phyloP scores from a whole-genome alignment of 2,329 filamentous ascomycete species.

The Pyrenochaeta sp. region DNA sequence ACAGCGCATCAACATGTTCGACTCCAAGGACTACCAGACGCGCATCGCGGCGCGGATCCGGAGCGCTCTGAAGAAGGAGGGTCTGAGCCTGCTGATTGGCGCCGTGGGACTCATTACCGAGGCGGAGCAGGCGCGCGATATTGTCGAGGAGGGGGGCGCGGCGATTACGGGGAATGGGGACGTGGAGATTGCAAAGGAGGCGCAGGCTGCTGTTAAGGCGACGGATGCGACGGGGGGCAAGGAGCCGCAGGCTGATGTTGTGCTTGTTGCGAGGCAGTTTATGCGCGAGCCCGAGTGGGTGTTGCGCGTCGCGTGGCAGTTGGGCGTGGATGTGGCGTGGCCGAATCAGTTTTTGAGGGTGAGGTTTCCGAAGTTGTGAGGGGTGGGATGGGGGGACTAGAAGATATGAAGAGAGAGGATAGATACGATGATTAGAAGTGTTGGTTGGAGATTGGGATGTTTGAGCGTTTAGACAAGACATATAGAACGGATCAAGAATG shows the following conservation, averaged over 20 bases:
- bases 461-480: too few species aligned
- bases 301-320: slow-evolving; percentile 57
- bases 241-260: slow-evolving; percentile 55
- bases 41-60: slow-evolving; percentile 56
- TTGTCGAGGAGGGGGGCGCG: slow-evolving; percentile 47
- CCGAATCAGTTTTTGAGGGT: slow-evolving; percentile 56
- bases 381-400: not conserved
- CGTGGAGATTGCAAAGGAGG: slow-evolving; percentile 36
- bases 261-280: slow-evolving; percentile 63
- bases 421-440: too few species aligned
- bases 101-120: slow-evolving; percentile 63
- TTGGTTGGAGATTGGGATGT: too few species aligned
- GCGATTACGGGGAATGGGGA: slow-evolving; percentile 26
- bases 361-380: slow-evolving; percentile 39
- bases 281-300: slow-evolving; percentile 65
- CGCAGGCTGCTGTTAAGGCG: slow-evolving; percentile 40
- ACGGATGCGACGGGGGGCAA: slow-evolving; percentile 40
- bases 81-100: slow-evolving; percentile 56
- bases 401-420: not conserved
- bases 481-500: too few species aligned
- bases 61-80: slow-evolving; percentile 47
- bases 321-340: slow-evolving; percentile 58
- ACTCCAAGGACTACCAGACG: slow-evolving; percentile 56
- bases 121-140: slow-evolving; percentile 58
- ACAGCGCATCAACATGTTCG: slow-evolving; percentile 53